Evolutionary conservation across 345 rosid species (phyloP).

Genomic region (Salix koriyanagi): DNA sequence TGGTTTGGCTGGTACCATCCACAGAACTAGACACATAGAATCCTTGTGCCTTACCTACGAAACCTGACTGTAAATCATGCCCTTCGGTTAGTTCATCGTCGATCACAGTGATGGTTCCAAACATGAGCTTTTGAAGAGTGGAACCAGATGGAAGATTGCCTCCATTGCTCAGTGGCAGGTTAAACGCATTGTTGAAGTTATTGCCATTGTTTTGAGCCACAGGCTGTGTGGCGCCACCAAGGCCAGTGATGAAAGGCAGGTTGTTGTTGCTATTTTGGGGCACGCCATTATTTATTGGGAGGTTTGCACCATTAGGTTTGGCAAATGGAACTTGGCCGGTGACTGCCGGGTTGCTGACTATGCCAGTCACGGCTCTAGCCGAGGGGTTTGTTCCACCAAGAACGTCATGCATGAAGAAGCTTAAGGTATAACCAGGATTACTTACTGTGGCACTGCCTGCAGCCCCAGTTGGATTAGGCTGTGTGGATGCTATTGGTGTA

Average conservation of each 20-base stretch:
- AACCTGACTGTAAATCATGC: constrained; percentile 58
- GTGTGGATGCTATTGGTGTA: constrained; percentile 2
- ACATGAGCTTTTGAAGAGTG: constrained; percentile 61
- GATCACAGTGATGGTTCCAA: constrained; percentile 75
- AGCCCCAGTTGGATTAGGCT: background rate
- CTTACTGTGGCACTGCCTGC: background rate
- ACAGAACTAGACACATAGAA: constrained; percentile 69
- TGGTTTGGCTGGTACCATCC: constrained; percentile 73
- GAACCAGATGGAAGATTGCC: constrained; percentile 54
- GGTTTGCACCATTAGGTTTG: constrained; percentile 76
- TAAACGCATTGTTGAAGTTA: constrained; percentile 38
- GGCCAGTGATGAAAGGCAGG: constrained; percentile 74
- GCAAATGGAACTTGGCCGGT: constrained; percentile 78
- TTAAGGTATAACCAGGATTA: constrained; percentile 6
- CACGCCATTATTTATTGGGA: constrained; percentile 61
- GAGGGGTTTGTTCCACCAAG: constrained; percentile 74
- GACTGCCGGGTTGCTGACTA: constrained; percentile 61
- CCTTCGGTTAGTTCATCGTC: constrained; percentile 79
- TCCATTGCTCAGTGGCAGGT: constrained; percentile 41
- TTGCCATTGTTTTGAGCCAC: constrained; percentile 48
- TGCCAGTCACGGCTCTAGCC: constrained; percentile 66
- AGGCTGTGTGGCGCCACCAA: constrained; percentile 54
- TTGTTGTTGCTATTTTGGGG: constrained; percentile 68
- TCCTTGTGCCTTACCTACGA: constrained; percentile 83
- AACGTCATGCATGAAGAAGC: constrained; percentile 80